Evolutionary conservation across 73 alveolate genomes (phyloP).

Genomic region (Breviolum minutum): DNA sequence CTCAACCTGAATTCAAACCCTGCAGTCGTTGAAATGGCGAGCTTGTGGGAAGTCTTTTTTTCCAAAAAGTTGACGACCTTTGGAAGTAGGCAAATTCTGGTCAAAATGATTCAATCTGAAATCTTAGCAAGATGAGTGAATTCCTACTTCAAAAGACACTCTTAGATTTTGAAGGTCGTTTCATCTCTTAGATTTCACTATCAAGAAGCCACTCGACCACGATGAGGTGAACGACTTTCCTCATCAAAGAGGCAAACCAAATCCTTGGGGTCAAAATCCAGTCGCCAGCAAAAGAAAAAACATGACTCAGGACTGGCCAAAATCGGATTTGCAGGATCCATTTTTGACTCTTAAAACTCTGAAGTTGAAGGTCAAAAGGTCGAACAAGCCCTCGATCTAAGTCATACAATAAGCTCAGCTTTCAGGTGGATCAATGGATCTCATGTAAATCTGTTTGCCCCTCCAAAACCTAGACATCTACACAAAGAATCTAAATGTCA

Average conservation of each 20-base stretch:
- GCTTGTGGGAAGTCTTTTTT: neutral
- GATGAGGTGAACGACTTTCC: no score
- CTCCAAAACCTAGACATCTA: no score
- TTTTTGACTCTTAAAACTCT: no score
- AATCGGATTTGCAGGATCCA: neutral
- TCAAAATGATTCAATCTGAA: neutral
- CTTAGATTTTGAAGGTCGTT: neutral
- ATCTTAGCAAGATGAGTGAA: neutral
- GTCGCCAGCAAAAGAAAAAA: neutral
- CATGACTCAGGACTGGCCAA: neutral
- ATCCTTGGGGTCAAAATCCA: no score
- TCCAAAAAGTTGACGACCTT: neutral
- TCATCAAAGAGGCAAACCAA: slow-evolving; percentile 21
- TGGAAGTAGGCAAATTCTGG: neutral
- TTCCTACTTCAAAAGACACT: neutral
- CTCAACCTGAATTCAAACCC: neutral
- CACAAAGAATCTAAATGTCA: no score
- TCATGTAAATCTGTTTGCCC: neutral
- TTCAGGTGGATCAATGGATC: neutral
- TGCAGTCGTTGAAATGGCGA: neutral
- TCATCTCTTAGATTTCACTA: no score
- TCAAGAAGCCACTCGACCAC: no score
- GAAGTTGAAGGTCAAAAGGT: no score
- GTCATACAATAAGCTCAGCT: neutral
- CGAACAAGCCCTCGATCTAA: no score